A percentile compares a stretch with the other conserved stretches of the same genome.
phyloP scores from a whole-genome alignment of 352 stramenopile genomes.

The Pythium diclinum region DNA sequence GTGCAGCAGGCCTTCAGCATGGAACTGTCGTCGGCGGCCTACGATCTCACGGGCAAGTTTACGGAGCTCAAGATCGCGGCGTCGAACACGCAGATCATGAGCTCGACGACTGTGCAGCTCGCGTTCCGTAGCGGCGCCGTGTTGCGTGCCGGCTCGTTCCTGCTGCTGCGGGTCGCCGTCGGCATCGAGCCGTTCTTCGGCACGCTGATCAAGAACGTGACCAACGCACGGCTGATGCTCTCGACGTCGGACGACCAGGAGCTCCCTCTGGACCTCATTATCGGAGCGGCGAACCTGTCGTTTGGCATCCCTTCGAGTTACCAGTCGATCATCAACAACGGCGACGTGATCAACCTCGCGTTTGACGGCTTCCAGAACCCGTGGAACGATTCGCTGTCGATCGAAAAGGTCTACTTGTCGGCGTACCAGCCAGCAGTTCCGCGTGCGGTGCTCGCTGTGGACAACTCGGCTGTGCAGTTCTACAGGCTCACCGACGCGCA shows the following conservation, averaged over 20 bases:
- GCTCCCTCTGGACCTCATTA: conserved; percentile 42
- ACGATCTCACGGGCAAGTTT: conserved; percentile 58
- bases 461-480: conserved; percentile 41
- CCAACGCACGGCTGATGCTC: conserved; percentile 36
- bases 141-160: conserved; percentile 51
- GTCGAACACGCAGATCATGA: conserved; percentile 44
- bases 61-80: conserved; percentile 50
- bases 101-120: conserved; percentile 48
- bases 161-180: conserved; percentile 64
- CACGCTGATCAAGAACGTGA: conserved; percentile 50
- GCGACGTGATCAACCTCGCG: conserved; percentile 57
- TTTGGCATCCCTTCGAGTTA: conserved; percentile 71
- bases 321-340: conserved; percentile 63
- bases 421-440: conserved; percentile 37
- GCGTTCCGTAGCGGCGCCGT: conserved; percentile 59
- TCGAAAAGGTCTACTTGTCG: conserved; percentile 69
- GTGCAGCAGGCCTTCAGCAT: conserved; percentile 57
- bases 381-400: conserved; percentile 50
- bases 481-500: conserved; percentile 36
- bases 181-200: conserved; percentile 57
- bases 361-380: conserved; percentile 69
- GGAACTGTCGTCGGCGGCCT: conserved; percentile 47
- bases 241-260: conserved; percentile 25
- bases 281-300: conserved; percentile 61
- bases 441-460: conserved; percentile 48